Evolutionary conservation across 495 filamentous ascomycete genomes (phyloP).

Genomic region (Saxophila tyrrhenica): DNA sequence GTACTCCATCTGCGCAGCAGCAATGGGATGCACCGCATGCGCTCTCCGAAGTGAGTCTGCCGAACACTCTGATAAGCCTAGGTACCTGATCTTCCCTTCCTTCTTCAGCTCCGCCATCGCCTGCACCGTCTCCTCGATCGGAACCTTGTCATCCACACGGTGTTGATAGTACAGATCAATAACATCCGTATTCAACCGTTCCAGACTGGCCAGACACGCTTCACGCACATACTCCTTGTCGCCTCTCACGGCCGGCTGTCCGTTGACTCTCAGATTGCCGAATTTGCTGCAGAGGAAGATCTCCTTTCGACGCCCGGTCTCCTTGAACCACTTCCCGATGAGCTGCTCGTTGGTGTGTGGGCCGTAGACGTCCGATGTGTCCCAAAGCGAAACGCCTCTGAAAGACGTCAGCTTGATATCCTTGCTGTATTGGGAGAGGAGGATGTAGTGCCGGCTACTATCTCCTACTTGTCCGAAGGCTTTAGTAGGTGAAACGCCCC

Average conservation of each 20-base stretch:
- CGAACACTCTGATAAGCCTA: conserved; percentile 49
- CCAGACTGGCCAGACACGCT: conserved; percentile 42
- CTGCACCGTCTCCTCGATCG: conserved; percentile 50
- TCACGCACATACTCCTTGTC: conserved; percentile 42
- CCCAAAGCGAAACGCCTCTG: conserved; percentile 18
- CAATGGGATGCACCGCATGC: conserved; percentile 45
- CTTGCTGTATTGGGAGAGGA: too few relatives aligned
- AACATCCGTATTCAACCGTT: conserved; percentile 37
- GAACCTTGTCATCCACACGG: conserved; percentile 33
- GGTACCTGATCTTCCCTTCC: conserved; percentile 44
- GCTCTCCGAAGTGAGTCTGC: conserved; percentile 47
- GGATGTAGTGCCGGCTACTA: too few relatives aligned
- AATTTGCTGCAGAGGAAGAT: conserved; percentile 52
- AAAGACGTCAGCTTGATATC: too few relatives aligned
- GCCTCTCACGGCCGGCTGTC: conserved; percentile 30
- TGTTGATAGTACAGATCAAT: conserved; percentile 39
- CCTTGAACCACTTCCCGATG: conserved; percentile 43
- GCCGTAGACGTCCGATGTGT: conserved; percentile 27
- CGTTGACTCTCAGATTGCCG: conserved; percentile 25
- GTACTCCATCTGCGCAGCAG: conserved; percentile 52
- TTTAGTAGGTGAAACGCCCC: too few relatives aligned
- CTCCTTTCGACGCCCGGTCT: conserved; percentile 37
- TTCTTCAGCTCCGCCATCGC: conserved; percentile 32
- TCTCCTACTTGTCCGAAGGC: too few relatives aligned
- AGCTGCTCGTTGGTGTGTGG: conserved; percentile 37